A percentile compares a stretch with the other conserved stretches of the same genome.
Conservation (phyloP, 2,329 filamentous ascomycete genomes). For the Talaromyces sp. region DNA sequence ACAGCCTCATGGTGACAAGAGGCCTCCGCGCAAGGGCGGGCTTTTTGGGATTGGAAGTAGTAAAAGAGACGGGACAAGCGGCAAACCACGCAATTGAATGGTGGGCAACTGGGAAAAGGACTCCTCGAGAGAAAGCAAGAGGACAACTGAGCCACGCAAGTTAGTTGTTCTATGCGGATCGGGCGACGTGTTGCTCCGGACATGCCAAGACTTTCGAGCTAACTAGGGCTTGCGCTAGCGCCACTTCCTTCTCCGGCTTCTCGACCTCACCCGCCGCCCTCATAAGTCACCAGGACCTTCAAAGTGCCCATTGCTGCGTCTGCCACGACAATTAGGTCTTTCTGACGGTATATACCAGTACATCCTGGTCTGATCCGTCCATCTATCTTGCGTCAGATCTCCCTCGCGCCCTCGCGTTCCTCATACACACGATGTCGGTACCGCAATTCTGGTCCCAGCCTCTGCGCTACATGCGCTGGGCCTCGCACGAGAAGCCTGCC, state of each 20-base stretch:
- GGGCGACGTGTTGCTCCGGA: constrained; percentile 40
- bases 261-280: background rate
- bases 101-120: constrained; percentile 7
- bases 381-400: background rate
- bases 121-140: constrained; percentile 8
- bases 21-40: constrained; percentile 29
- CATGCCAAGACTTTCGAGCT: constrained; percentile 32
- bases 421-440: constrained; percentile 39
- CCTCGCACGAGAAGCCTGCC: constrained; percentile 79
- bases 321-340: background rate
- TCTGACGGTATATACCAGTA: background rate
- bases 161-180: constrained; percentile 17
- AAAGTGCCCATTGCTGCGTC: constrained; percentile 2
- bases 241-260: background rate
- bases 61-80: background rate
- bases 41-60: background rate
- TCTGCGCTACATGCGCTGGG: constrained; percentile 81
- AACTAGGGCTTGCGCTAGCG: background rate
- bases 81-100: background rate
- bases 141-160: constrained; percentile 11
- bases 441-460: constrained; percentile 82
- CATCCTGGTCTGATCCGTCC: background rate
- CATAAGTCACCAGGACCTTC: constrained; percentile 2
- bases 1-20: constrained; percentile 62
- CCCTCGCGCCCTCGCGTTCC: background rate